Evolutionary conservation across 495 filamentous ascomycete species (phyloP).

Genomic region (Trichoderma reesei): DNA sequence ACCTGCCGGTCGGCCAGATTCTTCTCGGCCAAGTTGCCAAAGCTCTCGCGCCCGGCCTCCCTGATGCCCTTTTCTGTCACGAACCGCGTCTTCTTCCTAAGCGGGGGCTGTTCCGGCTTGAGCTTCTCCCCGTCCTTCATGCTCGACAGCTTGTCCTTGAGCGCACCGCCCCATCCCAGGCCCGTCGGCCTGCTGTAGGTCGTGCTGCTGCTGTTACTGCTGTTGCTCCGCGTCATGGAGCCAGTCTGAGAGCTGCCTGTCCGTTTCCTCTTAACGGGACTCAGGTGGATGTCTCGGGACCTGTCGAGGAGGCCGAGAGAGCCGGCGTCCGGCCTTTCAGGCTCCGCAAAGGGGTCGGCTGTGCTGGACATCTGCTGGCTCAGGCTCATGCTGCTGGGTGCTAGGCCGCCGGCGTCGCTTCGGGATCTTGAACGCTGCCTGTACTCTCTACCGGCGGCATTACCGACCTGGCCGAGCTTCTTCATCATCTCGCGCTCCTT

Average conservation of each 20-base stretch:
- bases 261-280: slow-evolving; percentile 65
- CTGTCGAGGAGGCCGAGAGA: slow-evolving; percentile 50
- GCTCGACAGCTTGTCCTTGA: slow-evolving; percentile 37
- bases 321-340: neutral
- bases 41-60: slow-evolving; percentile 66
- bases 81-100: slow-evolving; percentile 74
- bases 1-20: slow-evolving; percentile 17
- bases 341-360: slow-evolving; percentile 3
- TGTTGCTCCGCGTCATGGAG: slow-evolving; percentile 17
- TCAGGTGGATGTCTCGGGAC: slow-evolving; percentile 48
- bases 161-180: slow-evolving; percentile 40
- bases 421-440: slow-evolving; percentile 32
- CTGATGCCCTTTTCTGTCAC: slow-evolving; percentile 66
- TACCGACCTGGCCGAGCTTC: slow-evolving; percentile 51
- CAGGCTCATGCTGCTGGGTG: slow-evolving; percentile 15
- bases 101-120: slow-evolving; percentile 24
- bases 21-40: slow-evolving; percentile 39
- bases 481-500: slow-evolving; percentile 73
- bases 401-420: slow-evolving; percentile 8
- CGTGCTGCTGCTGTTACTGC: slow-evolving; percentile 2
- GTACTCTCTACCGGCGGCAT: slow-evolving; percentile 68
- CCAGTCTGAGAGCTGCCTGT: slow-evolving; percentile 28
- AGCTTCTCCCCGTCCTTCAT: slow-evolving; percentile 47
- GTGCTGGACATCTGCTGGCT: slow-evolving; percentile 12
- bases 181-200: slow-evolving; percentile 3